Evolutionary conservation across 192 early-diverging fungal genomes (phyloP).

Genomic region (Gigaspora rosea): DNA sequence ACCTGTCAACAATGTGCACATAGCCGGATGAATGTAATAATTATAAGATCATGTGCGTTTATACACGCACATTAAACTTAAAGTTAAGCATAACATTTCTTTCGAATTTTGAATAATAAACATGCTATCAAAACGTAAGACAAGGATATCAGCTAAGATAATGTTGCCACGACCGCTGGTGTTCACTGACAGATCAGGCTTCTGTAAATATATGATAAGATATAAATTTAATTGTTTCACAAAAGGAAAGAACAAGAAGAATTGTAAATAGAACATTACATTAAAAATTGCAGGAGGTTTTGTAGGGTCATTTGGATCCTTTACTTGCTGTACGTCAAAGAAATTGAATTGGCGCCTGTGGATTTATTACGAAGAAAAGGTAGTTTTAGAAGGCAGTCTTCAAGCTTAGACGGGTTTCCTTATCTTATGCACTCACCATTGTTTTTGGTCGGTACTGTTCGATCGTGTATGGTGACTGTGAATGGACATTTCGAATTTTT

Average conservation of each 20-base stretch:
- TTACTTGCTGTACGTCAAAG: conserved; percentile 67
- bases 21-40: conserved; percentile 49
- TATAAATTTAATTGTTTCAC: neutral
- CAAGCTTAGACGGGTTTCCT: too few species aligned
- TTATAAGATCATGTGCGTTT: neutral
- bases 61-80: neutral
- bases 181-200: conserved; percentile 47
- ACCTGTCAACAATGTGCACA: conserved; percentile 69
- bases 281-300: conserved; percentile 61
- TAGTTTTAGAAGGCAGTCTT: too few species aligned
- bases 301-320: conserved; percentile 56
- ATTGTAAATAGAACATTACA: conserved; percentile 40
- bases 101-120: neutral
- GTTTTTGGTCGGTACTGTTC: neutral
- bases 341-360: conserved; percentile 71
- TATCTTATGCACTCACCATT: neutral
- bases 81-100: conserved; percentile 7
- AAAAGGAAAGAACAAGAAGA: neutral
- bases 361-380: too few species aligned
- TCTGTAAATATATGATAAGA: conserved; percentile 26
- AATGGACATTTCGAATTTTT: too few species aligned
- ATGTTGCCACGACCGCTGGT: conserved; percentile 55
- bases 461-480: too few species aligned
- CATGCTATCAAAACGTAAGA: neutral
- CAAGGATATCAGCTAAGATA: conserved; percentile 53